Base-by-base conservation (phyloP, 768 basidiomycete genomes). In the Russula virescens region DNA sequence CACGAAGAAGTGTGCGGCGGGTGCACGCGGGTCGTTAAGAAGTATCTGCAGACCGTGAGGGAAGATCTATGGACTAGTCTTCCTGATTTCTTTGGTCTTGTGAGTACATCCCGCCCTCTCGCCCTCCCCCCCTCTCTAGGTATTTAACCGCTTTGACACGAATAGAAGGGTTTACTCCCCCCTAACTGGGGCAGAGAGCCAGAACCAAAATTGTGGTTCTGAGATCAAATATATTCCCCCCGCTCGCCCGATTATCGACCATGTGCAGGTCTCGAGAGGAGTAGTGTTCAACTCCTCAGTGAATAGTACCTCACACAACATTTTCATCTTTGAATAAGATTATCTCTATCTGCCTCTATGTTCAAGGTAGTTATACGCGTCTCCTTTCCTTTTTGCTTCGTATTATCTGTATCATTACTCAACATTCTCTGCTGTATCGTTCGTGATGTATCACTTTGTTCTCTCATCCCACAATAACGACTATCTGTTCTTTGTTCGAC, bases 141-240 rank as follows among this genome's bases (percentile, higher is more conserved):
- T 60, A 40, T 35, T n/a, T 55, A 7, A 55, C 53, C 5, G 23
- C 47, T 42, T 21, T 49, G 40, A 55, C 28, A 21, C 51, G 40
- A n/a, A 57, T 45, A 64, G 63, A 64, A 60, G 53, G 58, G 58
- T 14, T 5, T 60, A 31, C 53, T 64, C 6, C 35, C 53, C 5
- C 47, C 47, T 5, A 55, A 60, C 19, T 64, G 63, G 63, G 63
- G 63, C n/a, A 54, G 38, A 50, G 63, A 64, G 23, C 52, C 63
- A 9, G 63, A 64, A 31, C 63, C 63, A 43, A 60, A 60, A 45
- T 31, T 64, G 43, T 64, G 63, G 63, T 64, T 60, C 53, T 64
- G 46, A 53, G 28, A 46, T 34, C n/a, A 1, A 56, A 13, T 11
- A 28, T 25, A 25, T 31, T 35, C 34, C 16, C 18, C 18, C 48